Conservation (phyloP, 1,284 basidiomycete species). For the Wolfiporia cocos region DNA sequence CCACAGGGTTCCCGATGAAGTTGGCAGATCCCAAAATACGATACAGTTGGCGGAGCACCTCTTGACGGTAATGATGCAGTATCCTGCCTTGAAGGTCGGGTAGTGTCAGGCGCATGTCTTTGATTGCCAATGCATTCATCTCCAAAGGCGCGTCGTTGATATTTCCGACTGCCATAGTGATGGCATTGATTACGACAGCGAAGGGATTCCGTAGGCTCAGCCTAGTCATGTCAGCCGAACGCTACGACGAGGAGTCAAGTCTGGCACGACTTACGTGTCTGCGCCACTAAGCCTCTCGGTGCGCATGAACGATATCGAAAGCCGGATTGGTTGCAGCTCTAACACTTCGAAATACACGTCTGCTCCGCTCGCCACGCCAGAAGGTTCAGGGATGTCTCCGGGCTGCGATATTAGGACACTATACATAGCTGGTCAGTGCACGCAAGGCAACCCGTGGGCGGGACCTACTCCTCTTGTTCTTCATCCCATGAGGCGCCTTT, state of each 20-base stretch:
- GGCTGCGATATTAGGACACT: conserved; percentile 79
- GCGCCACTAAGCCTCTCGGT: conserved; percentile 92
- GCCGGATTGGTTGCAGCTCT: conserved; percentile 92
- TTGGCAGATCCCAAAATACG: conserved; percentile 96
- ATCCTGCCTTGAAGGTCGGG: conserved; percentile 85
- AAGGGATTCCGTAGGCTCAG: conserved; percentile 87
- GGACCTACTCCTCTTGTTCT: conserved; percentile 64
- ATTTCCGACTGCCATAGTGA: conserved; percentile 97
- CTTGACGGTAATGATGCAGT: conserved; percentile 91
- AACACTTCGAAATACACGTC: conserved; percentile 96
- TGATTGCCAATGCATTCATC: conserved; percentile 92
- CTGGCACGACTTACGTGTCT: conserved; percentile 67
- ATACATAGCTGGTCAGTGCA: conserved; percentile 1
- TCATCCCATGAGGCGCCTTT: conserved; percentile 88
- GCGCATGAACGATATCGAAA: conserved; percentile 95
- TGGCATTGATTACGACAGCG: conserved; percentile 89
- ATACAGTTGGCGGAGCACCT: conserved; percentile 91
- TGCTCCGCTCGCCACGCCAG: conserved; percentile 54
- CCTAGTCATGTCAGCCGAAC: conserved; percentile 30
- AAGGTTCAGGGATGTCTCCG: conserved; percentile 78
- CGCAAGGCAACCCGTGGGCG: not conserved
- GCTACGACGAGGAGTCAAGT: conserved; percentile 1
- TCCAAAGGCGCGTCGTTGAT: conserved; percentile 96
- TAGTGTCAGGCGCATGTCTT: conserved; percentile 87
- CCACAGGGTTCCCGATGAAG: conserved; percentile 91